Conservation (phyloP, 257 asterid genomes). For the Haberlea rhodopensis region DNA sequence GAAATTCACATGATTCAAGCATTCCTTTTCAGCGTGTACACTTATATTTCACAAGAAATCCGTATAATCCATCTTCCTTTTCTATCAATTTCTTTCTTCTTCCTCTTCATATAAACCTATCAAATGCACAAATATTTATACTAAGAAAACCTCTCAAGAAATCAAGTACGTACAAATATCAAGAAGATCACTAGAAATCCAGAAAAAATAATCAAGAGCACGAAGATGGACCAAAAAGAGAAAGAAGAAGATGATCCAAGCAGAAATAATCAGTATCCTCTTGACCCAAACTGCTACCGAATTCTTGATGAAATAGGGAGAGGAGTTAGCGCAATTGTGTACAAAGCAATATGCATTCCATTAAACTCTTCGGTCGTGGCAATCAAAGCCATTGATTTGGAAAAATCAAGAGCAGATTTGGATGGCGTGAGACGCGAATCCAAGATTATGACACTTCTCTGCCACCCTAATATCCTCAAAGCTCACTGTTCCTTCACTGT, state of each 20-base stretch:
- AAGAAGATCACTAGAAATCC: neutral
- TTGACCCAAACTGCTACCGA: conserved; percentile 36
- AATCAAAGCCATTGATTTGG: conserved; percentile 77
- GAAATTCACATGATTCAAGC: neutral
- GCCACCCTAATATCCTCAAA: conserved; percentile 76
- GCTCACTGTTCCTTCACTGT: conserved; percentile 85
- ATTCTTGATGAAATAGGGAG: conserved; percentile 52
- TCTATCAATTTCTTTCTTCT: neutral
- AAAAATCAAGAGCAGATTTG: conserved; percentile 50
- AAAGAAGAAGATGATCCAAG: conserved; percentile 29
- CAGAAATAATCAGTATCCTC: conserved; percentile 38
- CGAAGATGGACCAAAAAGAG: neutral
- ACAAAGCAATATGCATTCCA: conserved; percentile 70
- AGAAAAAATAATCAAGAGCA: neutral
- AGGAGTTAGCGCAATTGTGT: conserved; percentile 71
- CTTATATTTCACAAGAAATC: neutral
- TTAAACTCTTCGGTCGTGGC: conserved; percentile 56
- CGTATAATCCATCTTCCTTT: neutral
- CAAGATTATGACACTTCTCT: conserved; percentile 63
- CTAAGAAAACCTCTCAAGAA: neutral
- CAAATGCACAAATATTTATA: neutral
- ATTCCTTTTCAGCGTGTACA: too few relatives aligned
- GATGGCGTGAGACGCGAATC: conserved; percentile 69
- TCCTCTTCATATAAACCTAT: neutral
- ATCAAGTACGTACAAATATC: neutral